Evolutionary conservation across 306 rosid species (phyloP), one percentile per base, ranked within the genome.

Genomic region (Inga laurina): DNA sequence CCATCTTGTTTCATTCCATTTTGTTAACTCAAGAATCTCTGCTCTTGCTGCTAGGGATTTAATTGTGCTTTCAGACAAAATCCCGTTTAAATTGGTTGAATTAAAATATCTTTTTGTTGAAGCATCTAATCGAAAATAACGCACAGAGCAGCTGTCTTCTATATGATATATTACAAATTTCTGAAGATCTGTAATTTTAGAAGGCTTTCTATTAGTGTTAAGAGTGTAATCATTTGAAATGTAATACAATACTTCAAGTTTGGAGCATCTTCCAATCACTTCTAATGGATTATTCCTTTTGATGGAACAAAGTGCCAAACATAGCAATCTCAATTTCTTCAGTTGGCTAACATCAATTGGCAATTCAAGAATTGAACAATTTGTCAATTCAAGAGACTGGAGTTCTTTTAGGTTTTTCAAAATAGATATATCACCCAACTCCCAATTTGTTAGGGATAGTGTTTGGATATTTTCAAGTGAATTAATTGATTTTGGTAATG

Each of bases 321-420:
- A 21, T 30, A 84, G 46, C 73, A 84, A 57, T 76, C 74, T 84
- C 75, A 84, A 57, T 41, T 75, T 68, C 10, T 49, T 37, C 46
- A 77, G 10, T 44, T 73, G 46, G 19, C 10, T 1, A 32, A 73
- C 7, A 7, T 2, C 45, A 15, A 16, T 11, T 56, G 87, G 84
- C 16, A 84, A 69, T 59, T 84, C 82, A 80, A 14, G 8, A 78
- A 84, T 45, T 8, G 74, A 68, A 80, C 88, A 80, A 2, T 0
- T 0, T 24, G 0, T 0, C 18, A 87, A 32, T 11, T 74, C 5
- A 32, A 84, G 79, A 43, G 62, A 3, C 74, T 82, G 79, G 24
- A 87, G 84, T 15, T 71, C 61, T 37, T 21, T 70, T 75, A 82
- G 0, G 27, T 70, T 54, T 22, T 52, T 43, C 35, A 84, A 0